Evolutionary conservation across 805 yeast genomes (phyloP), one percentile per base, ranked within the genome.

Genomic region (Zygotorulaspora chibaensis): DNA sequence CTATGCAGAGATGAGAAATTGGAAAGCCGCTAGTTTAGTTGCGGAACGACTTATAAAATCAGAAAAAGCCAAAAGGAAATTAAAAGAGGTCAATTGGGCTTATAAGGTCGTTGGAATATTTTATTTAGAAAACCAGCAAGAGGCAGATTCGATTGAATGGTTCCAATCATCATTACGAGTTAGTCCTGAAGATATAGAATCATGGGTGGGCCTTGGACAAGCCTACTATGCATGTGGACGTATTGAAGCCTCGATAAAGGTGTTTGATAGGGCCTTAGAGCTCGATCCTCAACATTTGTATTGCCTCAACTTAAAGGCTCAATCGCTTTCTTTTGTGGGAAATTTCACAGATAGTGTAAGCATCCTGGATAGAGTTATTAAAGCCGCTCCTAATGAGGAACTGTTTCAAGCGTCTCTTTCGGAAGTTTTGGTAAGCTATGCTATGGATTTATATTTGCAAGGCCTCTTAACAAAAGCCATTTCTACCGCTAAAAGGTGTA

Each of bases 181-280:
- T 52, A 70, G 81, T 35, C 70, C 84, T 0, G 52, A 59, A 43
- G 97, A 93, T 64, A 62, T 77, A 1, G 83, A 86, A 52, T 83
- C 96, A 2, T 91, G 98, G 97, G 72, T 85, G 25, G 96, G 96
- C 1, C 70, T 93, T n/a, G 99, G 99, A n/a, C 98, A 93, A 62
- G 91, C 96, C 0, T 93, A 93, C 63, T 71, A 76, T 44, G 77
- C 81, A 20, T 80, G 93, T 63, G 99, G 99, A 2, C 74, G 96
- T 50, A 70, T 83, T 36, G 90, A 87, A 45, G 95, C 98, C 2
- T 87, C 96, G 0, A 72, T 77, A 8, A 89, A 86, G 63, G 97
- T 93, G 1, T 85, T 89, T 56, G 72, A 70, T 26, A 81, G 80
- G 47, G 87, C 90, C 0, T 57, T 79, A 37, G 72, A 72, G 31